Evolutionary conservation across 352 stramenopile species (phyloP).

Genomic region (Halophytophthora polymorphica): DNA sequence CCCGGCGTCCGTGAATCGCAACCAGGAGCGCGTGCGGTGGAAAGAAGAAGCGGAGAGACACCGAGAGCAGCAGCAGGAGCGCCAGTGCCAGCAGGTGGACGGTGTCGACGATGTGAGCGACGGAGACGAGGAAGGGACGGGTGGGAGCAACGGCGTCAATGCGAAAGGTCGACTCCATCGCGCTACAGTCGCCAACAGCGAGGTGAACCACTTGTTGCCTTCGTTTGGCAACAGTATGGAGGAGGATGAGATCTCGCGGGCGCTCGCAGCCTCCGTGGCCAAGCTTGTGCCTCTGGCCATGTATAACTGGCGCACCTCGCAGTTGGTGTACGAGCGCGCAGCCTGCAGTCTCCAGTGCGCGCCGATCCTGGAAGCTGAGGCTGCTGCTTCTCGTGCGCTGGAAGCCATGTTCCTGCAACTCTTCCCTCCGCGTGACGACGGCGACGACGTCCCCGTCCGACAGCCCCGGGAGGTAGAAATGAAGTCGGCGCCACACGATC

Average conservation of each 20-base stretch:
- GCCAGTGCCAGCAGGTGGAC: conserved; percentile 26
- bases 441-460: conserved; percentile 14
- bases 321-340: conserved; percentile 58
- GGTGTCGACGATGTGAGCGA: conserved; percentile 19
- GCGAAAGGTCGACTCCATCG: conserved; percentile 4
- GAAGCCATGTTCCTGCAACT: conserved; percentile 59
- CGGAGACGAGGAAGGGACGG: conserved; percentile 22
- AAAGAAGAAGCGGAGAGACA: conserved; percentile 40
- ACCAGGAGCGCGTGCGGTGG: conserved; percentile 26
- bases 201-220: conserved; percentile 21
- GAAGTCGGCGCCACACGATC: conserved; percentile 36
- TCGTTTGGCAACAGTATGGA: conserved; percentile 57
- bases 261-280: conserved; percentile 45
- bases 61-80: conserved; percentile 23
- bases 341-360: conserved; percentile 48
- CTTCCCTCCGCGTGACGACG: conserved; percentile 27
- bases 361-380: conserved; percentile 48
- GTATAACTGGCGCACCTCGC: conserved; percentile 64
- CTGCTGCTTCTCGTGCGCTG: conserved; percentile 34
- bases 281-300: conserved; percentile 62
- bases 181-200: conserved; percentile 21
- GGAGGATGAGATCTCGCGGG: conserved; percentile 72
- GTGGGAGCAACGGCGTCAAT: too few species aligned
- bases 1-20: conserved; percentile 38
- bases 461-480: conserved; percentile 28